Base-by-base conservation (phyloP, 2,329 filamentous ascomycete genomes). In the Talaromyces verruculosus region DNA sequence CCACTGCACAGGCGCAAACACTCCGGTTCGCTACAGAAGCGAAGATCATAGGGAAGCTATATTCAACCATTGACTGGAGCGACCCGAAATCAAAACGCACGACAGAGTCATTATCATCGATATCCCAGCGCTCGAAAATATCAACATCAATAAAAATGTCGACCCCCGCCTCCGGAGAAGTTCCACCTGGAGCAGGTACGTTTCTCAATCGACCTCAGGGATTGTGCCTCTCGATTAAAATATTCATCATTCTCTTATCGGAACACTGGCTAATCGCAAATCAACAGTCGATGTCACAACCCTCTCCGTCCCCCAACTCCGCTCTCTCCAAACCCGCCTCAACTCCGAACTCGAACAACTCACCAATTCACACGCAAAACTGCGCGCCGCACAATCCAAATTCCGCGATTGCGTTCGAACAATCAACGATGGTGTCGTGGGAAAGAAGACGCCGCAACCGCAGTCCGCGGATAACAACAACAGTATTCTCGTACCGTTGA, bases 291-390 rank as follows among this genome's bases (percentile, higher is more conserved):
- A 91, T 75, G 84, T 99, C 73, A 88, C 89, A 72, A 88, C 86
- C 68, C 89, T 99, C 73, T 91, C 90, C 72, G 84, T 89, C 30
- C 91, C 92, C 71, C 94, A 97, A 81, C 90, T 99, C 71, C 89
- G 88, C 71, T 88, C 92, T 72, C 89, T 99, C 71, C 97, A 99
- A 84, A 93, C 95, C 79, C 94, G 97, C 78, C 89, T 99, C 71
- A 94, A 97, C 78, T 90, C 95, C 74, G 95, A 99, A 81, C 89
- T 99, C 70, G 92, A 97, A 77, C 94, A 98, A 82, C 87, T 99
- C 71, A 96, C 92, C 1, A 87, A 84, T 65, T 98, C 95, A 10
- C 97, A 96, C 82, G 85, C 90, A 61, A 95, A 96, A 77, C 88
- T 99, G 1, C 91, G 93, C 69, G 89, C 89, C 62, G 95, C 95